phyloP scores from a whole-genome alignment of 2,329 filamentous ascomycete species.

The Emergomyces pasteurianus region DNA sequence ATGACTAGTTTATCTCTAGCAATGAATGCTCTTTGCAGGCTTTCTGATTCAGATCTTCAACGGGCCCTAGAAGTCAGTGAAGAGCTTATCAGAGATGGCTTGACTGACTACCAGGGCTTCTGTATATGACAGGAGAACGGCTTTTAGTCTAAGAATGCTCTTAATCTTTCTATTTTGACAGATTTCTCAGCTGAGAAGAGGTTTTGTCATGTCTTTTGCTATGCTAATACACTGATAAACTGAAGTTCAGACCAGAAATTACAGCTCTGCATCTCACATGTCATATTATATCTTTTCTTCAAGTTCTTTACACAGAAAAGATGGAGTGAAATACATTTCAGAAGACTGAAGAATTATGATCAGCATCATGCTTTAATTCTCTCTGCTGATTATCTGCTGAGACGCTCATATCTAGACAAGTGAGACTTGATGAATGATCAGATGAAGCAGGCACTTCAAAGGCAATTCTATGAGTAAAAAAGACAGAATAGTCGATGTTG shows the following conservation, averaged over 20 bases:
- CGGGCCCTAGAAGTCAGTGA: background rate
- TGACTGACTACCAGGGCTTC: background rate
- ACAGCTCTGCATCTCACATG: background rate
- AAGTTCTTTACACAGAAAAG: background rate
- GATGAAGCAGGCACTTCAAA: background rate
- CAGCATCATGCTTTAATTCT: constrained; percentile 1
- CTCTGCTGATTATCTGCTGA: constrained; percentile 1
- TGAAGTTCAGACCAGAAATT: constrained; percentile 2
- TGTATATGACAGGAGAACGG: too few relatives aligned
- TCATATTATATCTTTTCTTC: constrained; percentile 3
- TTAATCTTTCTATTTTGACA: background rate
- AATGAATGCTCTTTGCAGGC: too few relatives aligned
- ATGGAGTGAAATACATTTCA: too few relatives aligned
- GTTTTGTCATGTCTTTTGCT: constrained; percentile 2
- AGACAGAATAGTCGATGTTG: constrained; percentile 1
- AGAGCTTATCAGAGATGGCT: constrained; percentile 1
- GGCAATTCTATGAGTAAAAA: constrained; percentile 1
- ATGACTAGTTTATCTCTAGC: too few relatives aligned
- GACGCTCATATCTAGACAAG: background rate
- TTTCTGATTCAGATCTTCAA: constrained; percentile 1
- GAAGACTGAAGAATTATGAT: background rate
- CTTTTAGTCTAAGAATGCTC: too few relatives aligned
- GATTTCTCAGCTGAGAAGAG: constrained; percentile 2
- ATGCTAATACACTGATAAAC: constrained; percentile 2
- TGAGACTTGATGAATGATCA: too few relatives aligned